These are phyloP conservation scores for Echites panduratus DNA, from an alignment of 257 asterid genomes.

Conservation along the genomic window DNA sequence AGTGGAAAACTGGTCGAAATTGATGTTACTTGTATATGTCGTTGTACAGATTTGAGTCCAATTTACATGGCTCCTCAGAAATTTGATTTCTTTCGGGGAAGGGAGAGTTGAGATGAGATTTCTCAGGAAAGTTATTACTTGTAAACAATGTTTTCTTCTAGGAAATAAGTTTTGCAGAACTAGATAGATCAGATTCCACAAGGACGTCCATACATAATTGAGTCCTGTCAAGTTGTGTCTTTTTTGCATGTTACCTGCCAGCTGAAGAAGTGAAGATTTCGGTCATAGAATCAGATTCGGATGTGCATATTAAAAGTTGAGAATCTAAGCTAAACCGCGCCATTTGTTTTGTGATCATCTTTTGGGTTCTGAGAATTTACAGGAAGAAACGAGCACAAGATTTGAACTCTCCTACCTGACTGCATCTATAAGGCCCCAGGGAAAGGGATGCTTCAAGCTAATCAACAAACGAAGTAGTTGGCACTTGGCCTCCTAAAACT, in stretches of 20 bases:
- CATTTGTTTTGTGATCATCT: no score
- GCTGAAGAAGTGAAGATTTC: background rate
- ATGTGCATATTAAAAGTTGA: no score
- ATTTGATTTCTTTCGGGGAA: background rate
- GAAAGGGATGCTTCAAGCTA: no score
- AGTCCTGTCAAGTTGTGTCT: no score
- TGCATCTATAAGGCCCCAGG: no score
- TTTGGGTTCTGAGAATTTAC: no score
- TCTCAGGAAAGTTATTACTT: background rate
- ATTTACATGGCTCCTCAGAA: conserved; percentile 3
- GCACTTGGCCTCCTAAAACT: no score
- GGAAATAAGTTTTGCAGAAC: conserved; percentile 8
- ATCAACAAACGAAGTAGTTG: no score
- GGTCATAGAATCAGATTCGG: no score
- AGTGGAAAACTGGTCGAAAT: conserved; percentile 56
- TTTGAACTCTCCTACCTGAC: no score
- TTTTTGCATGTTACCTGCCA: background rate
- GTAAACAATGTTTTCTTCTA: background rate
- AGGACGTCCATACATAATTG: background rate
- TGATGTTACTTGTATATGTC: conserved; percentile 18
- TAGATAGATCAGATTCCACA: background rate
- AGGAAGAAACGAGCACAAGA: no score
- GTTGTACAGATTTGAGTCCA: conserved; percentile 9
- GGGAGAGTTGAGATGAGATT: background rate
- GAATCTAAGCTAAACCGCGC: no score